Percentiles rank a stretch among this genome's conserved stretches.
phyloP scores from a whole-genome alignment of 139 green algal genomes.

The Diplosphaera chodatii region DNA sequence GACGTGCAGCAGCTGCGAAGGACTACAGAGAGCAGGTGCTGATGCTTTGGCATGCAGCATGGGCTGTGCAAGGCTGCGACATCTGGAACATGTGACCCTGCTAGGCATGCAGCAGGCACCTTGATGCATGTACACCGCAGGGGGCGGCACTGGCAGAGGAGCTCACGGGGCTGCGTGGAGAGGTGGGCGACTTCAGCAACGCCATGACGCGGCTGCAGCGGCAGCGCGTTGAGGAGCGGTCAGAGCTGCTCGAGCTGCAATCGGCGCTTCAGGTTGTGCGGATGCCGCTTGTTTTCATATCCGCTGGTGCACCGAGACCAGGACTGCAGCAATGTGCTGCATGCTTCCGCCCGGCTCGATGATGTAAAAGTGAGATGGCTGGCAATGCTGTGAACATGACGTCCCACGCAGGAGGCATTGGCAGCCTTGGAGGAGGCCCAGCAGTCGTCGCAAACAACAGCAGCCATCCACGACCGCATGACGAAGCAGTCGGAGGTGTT shows the following conservation, averaged over 20 bases:
- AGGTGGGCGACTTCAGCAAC: not conserved
- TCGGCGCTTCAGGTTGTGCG: not conserved
- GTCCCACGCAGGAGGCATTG: not conserved
- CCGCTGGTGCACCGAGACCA: no score
- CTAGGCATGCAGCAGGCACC: no score
- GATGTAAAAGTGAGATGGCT: no score
- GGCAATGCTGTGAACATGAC: not conserved
- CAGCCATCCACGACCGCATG: not conserved
- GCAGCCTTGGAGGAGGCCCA: not conserved
- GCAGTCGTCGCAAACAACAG: not conserved
- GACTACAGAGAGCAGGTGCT: not conserved
- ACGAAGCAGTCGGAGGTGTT: not conserved
- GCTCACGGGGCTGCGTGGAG: not conserved
- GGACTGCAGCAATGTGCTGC: no score
- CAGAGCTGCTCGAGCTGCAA: slow-evolving; percentile 1
- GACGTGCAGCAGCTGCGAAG: not conserved
- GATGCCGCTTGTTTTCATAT: no score
- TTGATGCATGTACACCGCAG: no score
- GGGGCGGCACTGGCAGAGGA: slow-evolving; percentile 3
- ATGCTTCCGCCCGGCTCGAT: no score
- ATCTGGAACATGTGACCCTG: no score
- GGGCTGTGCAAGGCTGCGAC: no score
- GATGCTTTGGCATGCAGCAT: no score
- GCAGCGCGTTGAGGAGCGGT: not conserved
- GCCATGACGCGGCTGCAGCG: not conserved